Evolutionary conservation across 116 monocot species (phyloP), one percentile per base, ranked within the genome.

Genomic region (Phalaenopsis hybrid): DNA sequence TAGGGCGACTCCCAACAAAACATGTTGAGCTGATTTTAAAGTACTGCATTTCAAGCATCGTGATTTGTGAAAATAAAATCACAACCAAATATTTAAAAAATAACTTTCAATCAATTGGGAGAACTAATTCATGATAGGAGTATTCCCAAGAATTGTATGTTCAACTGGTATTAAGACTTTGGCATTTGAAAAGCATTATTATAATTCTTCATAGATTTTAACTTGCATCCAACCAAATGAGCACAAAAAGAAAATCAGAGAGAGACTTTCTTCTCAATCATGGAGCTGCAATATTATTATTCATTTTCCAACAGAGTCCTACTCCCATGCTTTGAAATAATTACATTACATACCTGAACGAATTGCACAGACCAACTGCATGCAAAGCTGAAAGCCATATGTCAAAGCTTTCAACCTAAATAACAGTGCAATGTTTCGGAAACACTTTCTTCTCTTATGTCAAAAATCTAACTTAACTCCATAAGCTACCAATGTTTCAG

Each of bases 341-440:
- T 75, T 75, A 75, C 46, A 75, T 46, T 44, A 45, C 75, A 75
- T 75, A 46, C 75, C 75, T 75, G 75, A 75, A 75, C 45, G 20
- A 73, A 43, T 37, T 17, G 33, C 73, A 73, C 13, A 73, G 73
- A 31, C 73, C 37, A 75, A 75, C 13, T 46, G 46, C 8, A 8
- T n/a, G 9, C 21, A 2, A n/a, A 20, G 46, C 44, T 75, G 46
- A 44, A 75, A 75, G 75, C 45, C 46, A 20, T 8, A 75, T 45
- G 8, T 0, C 11, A 46, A 75, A 7, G 18, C n/a, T 48, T 75
- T 46, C 44, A 75, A 72, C 16, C 45, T 75, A 46, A 3, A 21
- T 44, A 72, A 75, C 44, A 46, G 75, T 75, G 75, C 46, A 46
- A 75, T 75, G 75, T 75, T 75, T 75, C 75, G 46, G 75, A 75